Evolutionary conservation across 2,329 filamentous ascomycete species (phyloP).

Genomic region (Paracamarosporium sp.): DNA sequence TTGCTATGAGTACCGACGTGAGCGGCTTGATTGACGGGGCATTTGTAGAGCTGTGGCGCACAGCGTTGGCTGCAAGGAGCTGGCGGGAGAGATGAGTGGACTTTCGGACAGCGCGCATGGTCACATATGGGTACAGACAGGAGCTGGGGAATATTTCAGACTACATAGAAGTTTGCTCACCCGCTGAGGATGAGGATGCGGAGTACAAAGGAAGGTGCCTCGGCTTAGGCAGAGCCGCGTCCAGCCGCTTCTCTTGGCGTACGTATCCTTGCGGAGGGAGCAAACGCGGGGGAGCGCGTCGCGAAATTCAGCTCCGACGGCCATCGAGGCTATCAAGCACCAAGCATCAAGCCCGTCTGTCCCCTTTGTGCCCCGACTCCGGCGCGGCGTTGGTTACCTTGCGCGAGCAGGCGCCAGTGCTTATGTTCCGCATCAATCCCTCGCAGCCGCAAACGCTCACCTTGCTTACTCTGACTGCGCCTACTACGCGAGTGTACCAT

Average conservation of each 20-base stretch:
- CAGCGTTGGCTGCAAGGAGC: constrained; percentile 38
- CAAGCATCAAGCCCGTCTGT: background rate
- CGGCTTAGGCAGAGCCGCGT: constrained; percentile 32
- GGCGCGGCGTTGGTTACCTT: background rate
- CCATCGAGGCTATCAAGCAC: background rate
- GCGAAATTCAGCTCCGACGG: background rate
- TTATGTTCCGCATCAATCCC: constrained; percentile 12
- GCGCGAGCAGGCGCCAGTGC: constrained; percentile 5
- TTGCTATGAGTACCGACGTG: constrained; percentile 90
- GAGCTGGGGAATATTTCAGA: background rate
- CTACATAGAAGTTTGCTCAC: constrained; percentile 23
- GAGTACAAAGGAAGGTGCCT: constrained; percentile 25
- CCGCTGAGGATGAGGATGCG: constrained; percentile 15
- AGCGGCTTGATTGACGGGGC: constrained; percentile 48
- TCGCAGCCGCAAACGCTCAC: background rate
- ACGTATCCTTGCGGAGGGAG: constrained; percentile 14
- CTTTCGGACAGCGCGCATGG: constrained; percentile 44
- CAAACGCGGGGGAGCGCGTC: constrained; percentile 5
- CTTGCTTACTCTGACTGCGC: too few relatives aligned
- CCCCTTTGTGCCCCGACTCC: background rate
- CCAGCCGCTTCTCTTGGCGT: constrained; percentile 29
- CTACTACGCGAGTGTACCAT: too few relatives aligned
- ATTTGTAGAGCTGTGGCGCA: constrained; percentile 39
- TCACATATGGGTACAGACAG: constrained; percentile 23
- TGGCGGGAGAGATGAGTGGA: constrained; percentile 42